These are phyloP conservation scores for Mycosphaerella sp. DNA, from an alignment of 2,329 filamentous ascomycete species.

Conservation along the genomic window DNA sequence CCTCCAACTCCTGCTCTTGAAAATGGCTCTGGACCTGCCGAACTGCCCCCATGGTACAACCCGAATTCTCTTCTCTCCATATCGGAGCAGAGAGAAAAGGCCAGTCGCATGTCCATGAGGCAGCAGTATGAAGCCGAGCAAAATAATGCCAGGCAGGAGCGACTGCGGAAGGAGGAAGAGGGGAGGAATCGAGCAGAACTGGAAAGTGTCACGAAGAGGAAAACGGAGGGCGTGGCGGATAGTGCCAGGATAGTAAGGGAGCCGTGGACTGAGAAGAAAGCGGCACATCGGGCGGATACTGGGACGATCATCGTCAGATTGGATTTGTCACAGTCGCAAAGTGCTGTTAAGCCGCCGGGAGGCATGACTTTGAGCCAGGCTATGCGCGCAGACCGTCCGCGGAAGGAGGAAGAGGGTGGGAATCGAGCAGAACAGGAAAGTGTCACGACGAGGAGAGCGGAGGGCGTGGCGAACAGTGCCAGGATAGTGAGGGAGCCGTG, in stretches of 20 bases:
- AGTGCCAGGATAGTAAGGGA: not conserved
- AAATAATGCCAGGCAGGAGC: conserved; percentile 11
- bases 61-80: conserved; percentile 22
- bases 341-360: too few relatives aligned
- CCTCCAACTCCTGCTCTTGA: conserved; percentile 4
- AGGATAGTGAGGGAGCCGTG: too few relatives aligned
- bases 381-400: conserved; percentile 8
- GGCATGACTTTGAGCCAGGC: too few relatives aligned
- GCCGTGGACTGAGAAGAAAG: too few relatives aligned
- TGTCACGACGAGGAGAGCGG: not conserved
- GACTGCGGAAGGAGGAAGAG: conserved; percentile 12
- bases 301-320: too few relatives aligned
- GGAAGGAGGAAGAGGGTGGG: conserved; percentile 12
- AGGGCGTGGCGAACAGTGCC: not conserved
- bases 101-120: conserved; percentile 13
- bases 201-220: not conserved
- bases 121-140: conserved; percentile 9
- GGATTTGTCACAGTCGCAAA: too few relatives aligned
- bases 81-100: conserved; percentile 22
- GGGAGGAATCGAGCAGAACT: conserved; percentile 1
- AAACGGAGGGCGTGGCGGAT: not conserved
- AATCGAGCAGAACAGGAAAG: conserved; percentile 1
- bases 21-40: not conserved
- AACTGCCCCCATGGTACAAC: conserved; percentile 16
- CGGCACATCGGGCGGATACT: too few relatives aligned